phyloP scores from a whole-genome alignment of 352 stramenopile species.

The Globisporangium megalacanthum region DNA sequence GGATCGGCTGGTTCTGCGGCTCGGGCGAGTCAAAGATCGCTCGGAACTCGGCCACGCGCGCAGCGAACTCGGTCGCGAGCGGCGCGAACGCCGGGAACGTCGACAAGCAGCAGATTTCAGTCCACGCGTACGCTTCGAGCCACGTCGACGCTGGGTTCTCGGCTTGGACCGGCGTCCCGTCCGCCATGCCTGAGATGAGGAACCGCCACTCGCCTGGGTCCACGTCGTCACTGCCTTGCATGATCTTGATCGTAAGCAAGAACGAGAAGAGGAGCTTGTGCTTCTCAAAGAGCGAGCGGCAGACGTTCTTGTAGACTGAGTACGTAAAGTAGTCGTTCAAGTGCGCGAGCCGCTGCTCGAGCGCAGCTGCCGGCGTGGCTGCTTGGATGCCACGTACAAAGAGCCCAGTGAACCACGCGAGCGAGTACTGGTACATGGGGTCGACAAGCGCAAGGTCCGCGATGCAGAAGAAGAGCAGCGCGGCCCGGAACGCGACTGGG shows the following conservation, averaged over 20 bases:
- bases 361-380: conserved; percentile 53
- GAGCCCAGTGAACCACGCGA: conserved; percentile 91
- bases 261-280: conserved; percentile 94
- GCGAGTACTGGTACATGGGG: conserved; percentile 90
- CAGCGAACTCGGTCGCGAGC: conserved; percentile 43
- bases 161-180: conserved; percentile 23
- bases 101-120: conserved; percentile 67
- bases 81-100: conserved; percentile 62
- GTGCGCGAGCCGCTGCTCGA: conserved; percentile 77
- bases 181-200: conserved; percentile 81
- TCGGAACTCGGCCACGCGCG: conserved; percentile 44
- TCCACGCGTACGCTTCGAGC: conserved; percentile 76
- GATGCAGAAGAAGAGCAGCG: conserved; percentile 90
- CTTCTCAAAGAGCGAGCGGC: conserved; percentile 90
- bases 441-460: conserved; percentile 85
- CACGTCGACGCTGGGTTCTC: conserved; percentile 54
- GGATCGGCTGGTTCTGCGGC: conserved; percentile 70
- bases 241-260: conserved; percentile 85
- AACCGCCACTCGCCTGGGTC: conserved; percentile 89
- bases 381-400: conserved; percentile 88
- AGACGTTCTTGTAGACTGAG: conserved; percentile 93
- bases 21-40: conserved; percentile 81
- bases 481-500: conserved; percentile 82
- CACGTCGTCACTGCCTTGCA: conserved; percentile 77
- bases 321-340: conserved; percentile 94